Percentiles rank a stretch among this genome's conserved stretches.
Evolutionary conservation across 2,329 filamentous ascomycete species (phyloP).

Genomic region (Penicillium rolfsii): DNA sequence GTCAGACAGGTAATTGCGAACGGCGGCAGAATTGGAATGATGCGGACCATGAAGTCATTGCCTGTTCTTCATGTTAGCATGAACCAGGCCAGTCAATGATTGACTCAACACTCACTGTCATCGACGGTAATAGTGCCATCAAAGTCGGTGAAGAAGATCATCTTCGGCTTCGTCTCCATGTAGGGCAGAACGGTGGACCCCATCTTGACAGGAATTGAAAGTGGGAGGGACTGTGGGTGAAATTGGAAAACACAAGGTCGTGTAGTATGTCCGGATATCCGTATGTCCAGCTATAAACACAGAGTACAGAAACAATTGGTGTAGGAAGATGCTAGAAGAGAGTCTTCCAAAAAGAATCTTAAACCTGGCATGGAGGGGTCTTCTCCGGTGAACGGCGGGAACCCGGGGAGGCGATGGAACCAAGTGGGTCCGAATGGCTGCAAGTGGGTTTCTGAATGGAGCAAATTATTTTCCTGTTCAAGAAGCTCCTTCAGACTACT

Average conservation of each 20-base stretch:
- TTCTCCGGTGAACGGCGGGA: constrained; percentile 21
- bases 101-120: constrained; percentile 57
- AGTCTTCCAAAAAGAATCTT: constrained; percentile 4
- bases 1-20: constrained; percentile 9
- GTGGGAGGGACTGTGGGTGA: not conserved
- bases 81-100: not conserved
- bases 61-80: constrained; percentile 42
- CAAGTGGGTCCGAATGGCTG: constrained; percentile 20
- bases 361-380: constrained; percentile 10
- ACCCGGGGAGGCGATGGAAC: constrained; percentile 8
- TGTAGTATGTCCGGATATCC: not conserved
- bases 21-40: constrained; percentile 1
- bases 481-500: constrained; percentile 17
- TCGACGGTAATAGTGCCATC: constrained; percentile 89
- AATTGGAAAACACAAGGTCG: not conserved
- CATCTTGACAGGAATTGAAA: constrained; percentile 30
- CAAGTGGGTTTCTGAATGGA: constrained; percentile 13
- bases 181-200: constrained; percentile 42
- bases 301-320: not conserved
- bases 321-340: constrained; percentile 3
- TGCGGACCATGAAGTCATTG: constrained; percentile 66
- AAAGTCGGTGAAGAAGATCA: constrained; percentile 99
- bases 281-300: not conserved
- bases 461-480: constrained; percentile 19
- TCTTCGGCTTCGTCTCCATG: constrained; percentile 68